Percentiles rank a stretch among this genome's conserved stretches.
phyloP scores from a whole-genome alignment of 2,329 filamentous ascomycete species.

The Nigrograna mackinnonii region DNA sequence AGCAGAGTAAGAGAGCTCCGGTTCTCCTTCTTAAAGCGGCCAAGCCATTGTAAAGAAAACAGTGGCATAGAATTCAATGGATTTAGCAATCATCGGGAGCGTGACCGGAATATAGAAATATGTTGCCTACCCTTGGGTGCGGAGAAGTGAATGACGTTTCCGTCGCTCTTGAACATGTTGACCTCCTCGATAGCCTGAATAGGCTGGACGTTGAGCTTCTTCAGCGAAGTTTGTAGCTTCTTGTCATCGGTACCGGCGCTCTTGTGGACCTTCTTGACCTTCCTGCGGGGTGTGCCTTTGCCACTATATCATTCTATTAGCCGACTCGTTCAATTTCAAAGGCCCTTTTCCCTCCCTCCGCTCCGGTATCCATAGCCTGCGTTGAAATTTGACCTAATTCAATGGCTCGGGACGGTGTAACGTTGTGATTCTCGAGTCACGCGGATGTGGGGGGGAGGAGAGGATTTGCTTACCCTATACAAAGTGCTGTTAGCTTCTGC shows the following conservation, averaged over 20 bases:
- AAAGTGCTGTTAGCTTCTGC: conserved; percentile 20
- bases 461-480: conserved; percentile 34
- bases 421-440: neutral
- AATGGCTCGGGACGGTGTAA: no score
- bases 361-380: no score
- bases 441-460: neutral
- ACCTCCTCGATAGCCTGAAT: conserved; percentile 99
- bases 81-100: no score
- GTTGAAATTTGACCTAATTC: no score
- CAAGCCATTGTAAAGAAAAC: no score
- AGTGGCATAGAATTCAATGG: no score
- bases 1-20: no score
- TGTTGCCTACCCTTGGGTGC: conserved; percentile 85
- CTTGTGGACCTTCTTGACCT: conserved; percentile 97
- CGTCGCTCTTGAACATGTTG: conserved; percentile 99
- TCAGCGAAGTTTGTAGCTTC: conserved; percentile 95
- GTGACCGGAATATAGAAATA: no score
- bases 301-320: conserved; percentile 61
- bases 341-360: neutral
- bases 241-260: conserved; percentile 96
- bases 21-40: no score
- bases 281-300: conserved; percentile 97
- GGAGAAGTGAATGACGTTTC: conserved; percentile 99
- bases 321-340: conserved; percentile 9
- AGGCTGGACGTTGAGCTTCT: conserved; percentile 99